A percentile compares a stretch with the other conserved stretches of the same genome.
Evolutionary conservation across 495 filamentous ascomycete genomes (phyloP).

Genomic region (Cudoniella acicularis): DNA sequence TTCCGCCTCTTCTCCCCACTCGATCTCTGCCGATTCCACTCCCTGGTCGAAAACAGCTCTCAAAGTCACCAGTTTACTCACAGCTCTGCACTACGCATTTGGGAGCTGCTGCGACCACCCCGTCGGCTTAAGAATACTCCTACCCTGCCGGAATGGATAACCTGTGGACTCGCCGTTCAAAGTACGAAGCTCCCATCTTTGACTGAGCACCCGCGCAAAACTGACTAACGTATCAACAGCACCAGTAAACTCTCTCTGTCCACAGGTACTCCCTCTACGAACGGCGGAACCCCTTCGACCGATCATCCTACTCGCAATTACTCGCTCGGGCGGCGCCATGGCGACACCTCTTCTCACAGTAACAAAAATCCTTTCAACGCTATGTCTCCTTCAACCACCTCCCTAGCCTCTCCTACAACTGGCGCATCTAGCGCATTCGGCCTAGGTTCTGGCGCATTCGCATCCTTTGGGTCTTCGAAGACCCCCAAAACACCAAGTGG

Average conservation of each 20-base stretch:
- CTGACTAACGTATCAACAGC: constrained; percentile 38
- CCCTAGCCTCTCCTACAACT: constrained; percentile 79
- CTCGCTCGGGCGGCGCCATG: constrained; percentile 68
- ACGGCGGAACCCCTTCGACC: constrained; percentile 52
- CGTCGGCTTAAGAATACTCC: constrained; percentile 18
- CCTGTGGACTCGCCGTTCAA: constrained; percentile 89
- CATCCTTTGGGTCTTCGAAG: constrained; percentile 82
- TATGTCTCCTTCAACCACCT: constrained; percentile 63
- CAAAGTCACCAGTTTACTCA: constrained; percentile 28
- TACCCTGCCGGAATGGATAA: constrained; percentile 57
- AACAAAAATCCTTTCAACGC: constrained; percentile 85
- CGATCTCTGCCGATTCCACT: neutral
- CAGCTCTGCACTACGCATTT: constrained; percentile 25
- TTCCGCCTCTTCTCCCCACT: neutral
- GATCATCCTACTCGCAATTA: constrained; percentile 61
- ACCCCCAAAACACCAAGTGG: constrained; percentile 85
- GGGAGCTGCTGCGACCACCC: constrained; percentile 27
- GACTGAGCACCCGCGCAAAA: constrained; percentile 5
- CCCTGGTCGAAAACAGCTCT: constrained; percentile 9
- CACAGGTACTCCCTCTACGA: constrained; percentile 54
- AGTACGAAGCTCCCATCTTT: constrained; percentile 54
- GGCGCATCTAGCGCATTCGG: constrained; percentile 91
- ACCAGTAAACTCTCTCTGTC: constrained; percentile 87
- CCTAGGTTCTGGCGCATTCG: constrained; percentile 91
- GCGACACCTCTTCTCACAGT: constrained; percentile 69